Conservation (phyloP, 179 eudicot species). For the Patellifolia procumbens region DNA sequence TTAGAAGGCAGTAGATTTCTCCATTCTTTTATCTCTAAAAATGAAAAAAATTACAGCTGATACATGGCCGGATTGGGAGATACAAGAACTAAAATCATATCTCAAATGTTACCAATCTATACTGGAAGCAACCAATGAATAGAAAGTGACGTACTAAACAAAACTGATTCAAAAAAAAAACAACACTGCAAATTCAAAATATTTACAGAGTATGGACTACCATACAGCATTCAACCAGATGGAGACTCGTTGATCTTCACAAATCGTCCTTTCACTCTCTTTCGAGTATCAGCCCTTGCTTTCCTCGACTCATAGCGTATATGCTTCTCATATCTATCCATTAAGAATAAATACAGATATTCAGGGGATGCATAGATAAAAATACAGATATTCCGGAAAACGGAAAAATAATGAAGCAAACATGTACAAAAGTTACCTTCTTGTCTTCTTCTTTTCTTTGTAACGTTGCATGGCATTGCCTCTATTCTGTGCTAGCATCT, state of each 20-base stretch:
- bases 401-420: not conserved
- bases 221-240: constrained; percentile 19
- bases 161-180: not conserved
- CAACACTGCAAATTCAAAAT: not conserved
- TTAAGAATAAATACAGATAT: not conserved
- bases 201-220: constrained; percentile 6
- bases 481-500: constrained; percentile 80
- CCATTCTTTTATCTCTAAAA: not conserved
- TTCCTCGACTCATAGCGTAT: constrained; percentile 87
- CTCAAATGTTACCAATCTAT: not conserved
- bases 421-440: constrained; percentile 51
- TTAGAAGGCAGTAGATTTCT: not conserved
- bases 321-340: constrained; percentile 73
- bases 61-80: constrained; percentile 3
- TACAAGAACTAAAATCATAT: not conserved
- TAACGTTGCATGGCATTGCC: constrained; percentile 92
- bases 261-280: constrained; percentile 85
- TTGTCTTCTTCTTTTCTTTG: constrained; percentile 83
- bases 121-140: not conserved
- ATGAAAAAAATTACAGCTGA: not conserved
- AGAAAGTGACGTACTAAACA: constrained; percentile 2
- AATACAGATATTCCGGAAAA: not conserved
- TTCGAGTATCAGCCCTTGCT: constrained; percentile 87
- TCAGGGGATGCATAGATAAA: not conserved
- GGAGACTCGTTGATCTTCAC: constrained; percentile 64